These are phyloP conservation scores for Coemansia sp. DNA, from an alignment of 192 early-diverging fungal genomes.

Conservation along the genomic window DNA sequence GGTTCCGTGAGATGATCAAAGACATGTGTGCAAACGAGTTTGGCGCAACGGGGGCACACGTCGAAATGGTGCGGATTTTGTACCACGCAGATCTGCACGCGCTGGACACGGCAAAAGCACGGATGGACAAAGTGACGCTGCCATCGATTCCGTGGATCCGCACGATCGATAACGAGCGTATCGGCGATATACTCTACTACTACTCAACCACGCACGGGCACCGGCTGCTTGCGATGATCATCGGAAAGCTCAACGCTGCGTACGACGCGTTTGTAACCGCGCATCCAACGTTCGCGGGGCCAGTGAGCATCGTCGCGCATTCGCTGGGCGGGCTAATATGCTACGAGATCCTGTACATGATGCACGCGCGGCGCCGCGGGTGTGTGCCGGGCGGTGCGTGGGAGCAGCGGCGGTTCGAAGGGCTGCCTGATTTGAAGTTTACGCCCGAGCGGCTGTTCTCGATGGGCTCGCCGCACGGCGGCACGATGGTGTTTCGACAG, in stretches of 20 bases:
- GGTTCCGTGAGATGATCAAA: slow-evolving; percentile 20
- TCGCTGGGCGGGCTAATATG: slow-evolving; percentile 70
- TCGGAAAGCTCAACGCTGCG: slow-evolving; percentile 55
- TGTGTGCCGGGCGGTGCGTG: slow-evolving; percentile 7
- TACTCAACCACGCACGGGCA: slow-evolving; percentile 50
- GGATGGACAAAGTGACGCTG: slow-evolving; percentile 48
- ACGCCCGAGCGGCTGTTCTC: slow-evolving; percentile 35
- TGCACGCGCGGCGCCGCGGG: slow-evolving; percentile 10
- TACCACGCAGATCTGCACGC: slow-evolving; percentile 40
- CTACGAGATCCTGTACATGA: slow-evolving; percentile 61
- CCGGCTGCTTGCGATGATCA: slow-evolving; percentile 55
- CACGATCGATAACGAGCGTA: slow-evolving; percentile 44
- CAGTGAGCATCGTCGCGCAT: slow-evolving; percentile 60
- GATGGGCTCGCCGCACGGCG: slow-evolving; percentile 50
- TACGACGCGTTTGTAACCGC: slow-evolving; percentile 55
- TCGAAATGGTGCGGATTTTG: slow-evolving; percentile 39
- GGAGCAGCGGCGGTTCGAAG: slow-evolving; percentile 18
- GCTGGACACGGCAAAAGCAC: slow-evolving; percentile 21
- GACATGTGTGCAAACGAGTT: slow-evolving; percentile 27
- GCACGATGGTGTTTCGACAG: slow-evolving; percentile 63
- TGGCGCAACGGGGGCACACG: slow-evolving; percentile 10
- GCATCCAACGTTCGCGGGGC: slow-evolving; percentile 63
- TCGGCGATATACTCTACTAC: slow-evolving; percentile 52
- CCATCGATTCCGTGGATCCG: slow-evolving; percentile 54
- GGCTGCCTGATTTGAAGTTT: slow-evolving; percentile 21